Evolutionary conservation across 2,329 filamentous ascomycete species (phyloP).

Genomic region (Ceratocystis colombiana): DNA sequence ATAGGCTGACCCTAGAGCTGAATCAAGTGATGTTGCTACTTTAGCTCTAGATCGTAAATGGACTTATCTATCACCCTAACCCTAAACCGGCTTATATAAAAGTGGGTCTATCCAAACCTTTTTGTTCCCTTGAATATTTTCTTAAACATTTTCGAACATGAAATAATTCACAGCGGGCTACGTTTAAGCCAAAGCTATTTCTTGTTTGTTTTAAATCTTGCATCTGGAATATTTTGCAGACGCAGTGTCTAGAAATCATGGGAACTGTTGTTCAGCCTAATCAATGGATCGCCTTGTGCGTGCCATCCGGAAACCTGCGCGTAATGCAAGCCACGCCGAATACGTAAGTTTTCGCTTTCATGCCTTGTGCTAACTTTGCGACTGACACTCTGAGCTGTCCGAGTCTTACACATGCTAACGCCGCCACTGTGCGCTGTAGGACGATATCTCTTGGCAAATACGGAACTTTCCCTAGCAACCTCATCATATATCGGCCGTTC

Average conservation of each 20-base stretch:
- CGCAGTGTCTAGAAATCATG: constrained; percentile 30
- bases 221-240: neutral
- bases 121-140: constrained; percentile 13
- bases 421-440: constrained; percentile 37
- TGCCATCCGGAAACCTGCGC: constrained; percentile 49
- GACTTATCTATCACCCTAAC: neutral
- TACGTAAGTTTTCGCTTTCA: constrained; percentile 38
- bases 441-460: constrained; percentile 87
- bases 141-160: neutral
- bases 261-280: constrained; percentile 45
- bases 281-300: constrained; percentile 49
- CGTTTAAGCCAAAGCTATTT: neutral
- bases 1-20: neutral
- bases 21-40: too few relatives aligned
- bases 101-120: neutral
- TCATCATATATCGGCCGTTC: constrained; percentile 82
- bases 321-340: constrained; percentile 51
- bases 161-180: neutral
- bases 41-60: too few relatives aligned
- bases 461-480: constrained; percentile 78
- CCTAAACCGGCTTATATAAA: constrained; percentile 5
- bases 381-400: neutral
- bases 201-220: neutral
- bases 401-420: constrained; percentile 12
- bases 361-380: constrained; percentile 18